These are phyloP conservation scores for Claviceps sp. DNA, from an alignment of 2,329 filamentous ascomycete species.

Conservation along the genomic window DNA sequence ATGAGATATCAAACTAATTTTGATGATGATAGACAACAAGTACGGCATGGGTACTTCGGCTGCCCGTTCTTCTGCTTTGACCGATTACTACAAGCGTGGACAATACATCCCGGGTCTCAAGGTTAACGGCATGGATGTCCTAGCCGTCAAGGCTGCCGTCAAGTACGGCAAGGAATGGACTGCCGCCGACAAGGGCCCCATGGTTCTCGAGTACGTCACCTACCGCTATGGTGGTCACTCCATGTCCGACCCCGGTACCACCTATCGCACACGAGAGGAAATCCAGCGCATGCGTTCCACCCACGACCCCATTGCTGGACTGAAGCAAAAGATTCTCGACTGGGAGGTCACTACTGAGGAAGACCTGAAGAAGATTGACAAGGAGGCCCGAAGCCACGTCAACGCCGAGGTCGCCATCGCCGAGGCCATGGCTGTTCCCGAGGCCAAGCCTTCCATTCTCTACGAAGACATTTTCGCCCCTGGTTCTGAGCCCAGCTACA, in stretches of 20 bases:
- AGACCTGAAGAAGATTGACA: conserved; percentile 92
- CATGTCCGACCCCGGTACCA: conserved; percentile 99
- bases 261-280: conserved; percentile 97
- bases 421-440: conserved; percentile 75
- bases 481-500: conserved; percentile 75
- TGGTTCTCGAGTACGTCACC: conserved; percentile 97
- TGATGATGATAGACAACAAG: conserved; percentile 69
- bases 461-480: conserved; percentile 94
- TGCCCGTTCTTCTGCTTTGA: conserved; percentile 83
- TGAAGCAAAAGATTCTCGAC: conserved; percentile 96
- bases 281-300: conserved; percentile 99
- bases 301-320: conserved; percentile 92
- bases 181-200: conserved; percentile 69
- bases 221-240: conserved; percentile 99
- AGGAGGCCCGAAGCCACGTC: conserved; percentile 74
- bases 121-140: conserved; percentile 98
- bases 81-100: conserved; percentile 99
- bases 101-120: conserved; percentile 99
- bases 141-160: conserved; percentile 93
- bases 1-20: neutral
- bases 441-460: conserved; percentile 66
- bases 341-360: conserved; percentile 88
- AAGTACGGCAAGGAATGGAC: conserved; percentile 88
- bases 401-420: conserved; percentile 82
- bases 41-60: conserved; percentile 99